phyloP scores from a whole-genome alignment of 1,284 basidiomycete species.

The Ceratobasidium sp. region DNA sequence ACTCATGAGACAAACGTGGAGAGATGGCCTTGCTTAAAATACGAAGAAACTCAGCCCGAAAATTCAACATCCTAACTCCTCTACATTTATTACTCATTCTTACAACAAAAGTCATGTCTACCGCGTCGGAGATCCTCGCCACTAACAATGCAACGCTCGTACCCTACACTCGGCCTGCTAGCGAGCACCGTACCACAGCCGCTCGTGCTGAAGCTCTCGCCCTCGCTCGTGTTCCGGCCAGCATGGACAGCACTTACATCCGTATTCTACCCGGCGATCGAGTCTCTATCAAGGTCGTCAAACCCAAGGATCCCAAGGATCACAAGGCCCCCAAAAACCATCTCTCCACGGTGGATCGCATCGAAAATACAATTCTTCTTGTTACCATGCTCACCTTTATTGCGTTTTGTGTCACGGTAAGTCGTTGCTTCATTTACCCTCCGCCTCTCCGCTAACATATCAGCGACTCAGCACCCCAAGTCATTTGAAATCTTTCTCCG shows the following conservation, averaged over 20 bases:
- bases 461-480: neutral
- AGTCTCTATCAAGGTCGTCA: neutral
- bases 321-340: too few species aligned
- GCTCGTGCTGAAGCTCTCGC: neutral
- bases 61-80: too few species aligned
- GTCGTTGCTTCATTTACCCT: neutral
- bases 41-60: too few species aligned
- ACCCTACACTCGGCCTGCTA: neutral
- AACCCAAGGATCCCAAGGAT: too few species aligned
- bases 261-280: neutral
- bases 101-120: neutral
- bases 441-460: neutral
- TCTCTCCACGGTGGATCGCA: neutral
- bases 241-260: neutral
- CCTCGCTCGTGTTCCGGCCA: neutral
- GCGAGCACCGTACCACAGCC: neutral
- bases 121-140: conserved; percentile 1
- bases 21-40: too few species aligned
- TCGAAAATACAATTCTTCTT: neutral
- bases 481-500: conserved; percentile 1
- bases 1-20: too few species aligned
- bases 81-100: neutral
- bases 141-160: neutral
- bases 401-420: neutral
- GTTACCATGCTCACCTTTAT: neutral